Conservation (phyloP, 78 protist species). For the Dictyostelium brefeldianum region DNA sequence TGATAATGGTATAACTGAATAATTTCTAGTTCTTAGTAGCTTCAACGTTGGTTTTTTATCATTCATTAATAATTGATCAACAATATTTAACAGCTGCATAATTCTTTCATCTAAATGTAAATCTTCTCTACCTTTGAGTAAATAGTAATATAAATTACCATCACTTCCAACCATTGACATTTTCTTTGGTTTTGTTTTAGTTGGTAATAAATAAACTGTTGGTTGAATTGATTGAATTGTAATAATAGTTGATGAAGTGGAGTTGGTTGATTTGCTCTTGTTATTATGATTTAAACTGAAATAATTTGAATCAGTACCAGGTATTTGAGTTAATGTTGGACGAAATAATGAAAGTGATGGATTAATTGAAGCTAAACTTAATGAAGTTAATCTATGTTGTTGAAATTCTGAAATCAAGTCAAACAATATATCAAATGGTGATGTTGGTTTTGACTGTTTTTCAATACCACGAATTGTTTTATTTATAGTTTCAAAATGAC, state of each 20-base stretch:
- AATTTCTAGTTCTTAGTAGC: conserved; percentile 79
- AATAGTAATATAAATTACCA: conserved; percentile 83
- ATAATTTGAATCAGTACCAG: conserved; percentile 35
- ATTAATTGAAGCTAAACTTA: conserved; percentile 17
- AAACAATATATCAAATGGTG: conserved; percentile 40
- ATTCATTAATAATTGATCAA: conserved; percentile 77
- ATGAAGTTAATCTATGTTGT: not conserved
- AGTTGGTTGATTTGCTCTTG: no score
- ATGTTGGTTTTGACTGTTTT: conserved; percentile 40
- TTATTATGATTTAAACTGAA: not conserved
- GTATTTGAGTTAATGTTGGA: conserved; percentile 46
- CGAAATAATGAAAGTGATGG: conserved; percentile 31
- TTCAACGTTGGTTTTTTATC: conserved; percentile 28
- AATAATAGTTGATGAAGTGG: not conserved
- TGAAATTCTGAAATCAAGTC: conserved; percentile 40
- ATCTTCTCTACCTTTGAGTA: conserved; percentile 95
- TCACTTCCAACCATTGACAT: conserved; percentile 86
- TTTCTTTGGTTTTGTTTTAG: conserved; percentile 95
- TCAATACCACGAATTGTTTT: conserved; percentile 23
- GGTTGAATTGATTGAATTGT: conserved; percentile 54
- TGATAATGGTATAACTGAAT: conserved; percentile 93
- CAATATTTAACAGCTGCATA: conserved; percentile 90
- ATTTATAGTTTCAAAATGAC: conserved; percentile 43
- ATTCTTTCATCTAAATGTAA: conserved; percentile 94
- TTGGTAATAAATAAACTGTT: conserved; percentile 76